Evolutionary conservation across 1,284 basidiomycete genomes (phyloP).

Genomic region (Mycosarcoma mackinlayi): DNA sequence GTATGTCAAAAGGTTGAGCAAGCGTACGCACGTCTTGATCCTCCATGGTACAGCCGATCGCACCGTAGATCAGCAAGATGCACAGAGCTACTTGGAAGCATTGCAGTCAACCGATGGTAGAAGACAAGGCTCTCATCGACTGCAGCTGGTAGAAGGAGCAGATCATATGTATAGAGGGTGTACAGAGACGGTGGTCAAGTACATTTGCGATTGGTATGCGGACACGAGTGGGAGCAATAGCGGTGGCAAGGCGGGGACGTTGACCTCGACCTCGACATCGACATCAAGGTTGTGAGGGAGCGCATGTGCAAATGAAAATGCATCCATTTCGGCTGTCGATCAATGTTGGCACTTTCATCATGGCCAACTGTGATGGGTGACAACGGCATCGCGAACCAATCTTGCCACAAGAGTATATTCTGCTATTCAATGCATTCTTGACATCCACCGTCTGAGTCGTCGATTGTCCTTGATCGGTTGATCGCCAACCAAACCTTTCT

Average conservation of each 20-base stretch:
- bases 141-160: conserved; percentile 48
- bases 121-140: conserved; percentile 20
- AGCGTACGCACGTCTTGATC: conserved; percentile 38
- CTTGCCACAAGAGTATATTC: no score
- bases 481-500: no score
- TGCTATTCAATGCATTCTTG: no score
- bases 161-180: conserved; percentile 48
- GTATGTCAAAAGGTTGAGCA: conserved; percentile 19
- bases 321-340: no score
- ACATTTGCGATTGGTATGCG: conserved; percentile 27
- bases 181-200: conserved; percentile 20
- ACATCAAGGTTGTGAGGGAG: conserved; percentile 14
- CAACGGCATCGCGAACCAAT: no score
- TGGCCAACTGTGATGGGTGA: no score
- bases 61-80: conserved; percentile 39
- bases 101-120: conserved; percentile 16
- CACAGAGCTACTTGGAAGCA: conserved; percentile 27
- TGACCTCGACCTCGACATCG: conserved; percentile 7
- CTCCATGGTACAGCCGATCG: conserved; percentile 46
- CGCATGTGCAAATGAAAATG: no score
- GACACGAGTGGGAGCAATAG: not conserved
- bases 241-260: not conserved
- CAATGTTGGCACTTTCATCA: no score
- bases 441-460: no score
- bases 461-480: not conserved